Conservation (phyloP, 2,329 filamentous ascomycete genomes). For the Epichloe hybrida region DNA sequence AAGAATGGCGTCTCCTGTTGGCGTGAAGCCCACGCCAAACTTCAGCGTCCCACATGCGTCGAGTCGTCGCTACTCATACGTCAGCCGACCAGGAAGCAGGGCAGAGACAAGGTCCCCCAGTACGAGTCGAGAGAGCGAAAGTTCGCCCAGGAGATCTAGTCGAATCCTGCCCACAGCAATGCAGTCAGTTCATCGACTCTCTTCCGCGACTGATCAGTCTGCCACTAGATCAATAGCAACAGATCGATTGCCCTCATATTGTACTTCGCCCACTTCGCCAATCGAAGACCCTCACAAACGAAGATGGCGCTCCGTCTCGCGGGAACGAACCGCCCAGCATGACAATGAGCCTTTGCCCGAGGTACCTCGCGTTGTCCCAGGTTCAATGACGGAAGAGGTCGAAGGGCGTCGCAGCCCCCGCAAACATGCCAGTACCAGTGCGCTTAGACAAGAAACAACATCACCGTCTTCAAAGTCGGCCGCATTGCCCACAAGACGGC, state of each 20-base stretch:
- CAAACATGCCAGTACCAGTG: conserved; percentile 2
- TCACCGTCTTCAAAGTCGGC: background rate
- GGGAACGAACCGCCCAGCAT: background rate
- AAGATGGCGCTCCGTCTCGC: background rate
- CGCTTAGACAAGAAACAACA: background rate
- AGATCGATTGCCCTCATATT: background rate
- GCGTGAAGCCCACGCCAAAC: conserved; percentile 29
- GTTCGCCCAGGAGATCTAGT: background rate
- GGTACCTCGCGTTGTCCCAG: background rate
- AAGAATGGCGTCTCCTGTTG: conserved; percentile 4
- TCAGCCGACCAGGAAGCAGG: conserved; percentile 15
- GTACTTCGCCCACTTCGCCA: background rate
- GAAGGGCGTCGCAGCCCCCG: conserved; percentile 1
- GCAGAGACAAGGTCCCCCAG: conserved; percentile 5
- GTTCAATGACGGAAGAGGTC: background rate
- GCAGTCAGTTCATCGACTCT: conserved; percentile 36
- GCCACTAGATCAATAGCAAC: background rate
- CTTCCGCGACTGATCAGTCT: conserved; percentile 37
- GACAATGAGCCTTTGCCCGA: background rate
- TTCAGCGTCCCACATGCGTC: conserved; percentile 38
- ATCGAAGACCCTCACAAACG: background rate
- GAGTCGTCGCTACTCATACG: conserved; percentile 31
- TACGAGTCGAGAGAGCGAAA: background rate
- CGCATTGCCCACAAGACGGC: background rate
- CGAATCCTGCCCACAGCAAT: conserved; percentile 33